A percentile compares a stretch with the other conserved stretches of the same genome.
phyloP scores from a whole-genome alignment of 192 early-diverging fungal genomes.

The Cladochytrium replicatum region DNA sequence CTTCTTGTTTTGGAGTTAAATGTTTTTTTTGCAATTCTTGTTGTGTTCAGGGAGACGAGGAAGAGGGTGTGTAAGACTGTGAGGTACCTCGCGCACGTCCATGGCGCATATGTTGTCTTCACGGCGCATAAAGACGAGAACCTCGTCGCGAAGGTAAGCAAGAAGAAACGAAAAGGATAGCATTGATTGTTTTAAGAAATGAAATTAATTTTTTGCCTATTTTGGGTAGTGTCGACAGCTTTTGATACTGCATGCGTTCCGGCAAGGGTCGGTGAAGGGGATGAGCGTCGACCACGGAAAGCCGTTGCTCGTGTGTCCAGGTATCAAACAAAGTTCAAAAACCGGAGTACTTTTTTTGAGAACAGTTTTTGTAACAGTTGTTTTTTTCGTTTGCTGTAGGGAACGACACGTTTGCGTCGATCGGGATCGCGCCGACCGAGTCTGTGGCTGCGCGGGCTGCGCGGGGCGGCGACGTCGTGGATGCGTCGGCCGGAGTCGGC shows the following conservation, averaged over 20 bases:
- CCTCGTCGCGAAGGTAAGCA: constrained; percentile 16
- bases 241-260: constrained; percentile 34
- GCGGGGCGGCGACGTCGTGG: too few relatives aligned
- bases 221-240: constrained; percentile 9
- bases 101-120: constrained; percentile 38
- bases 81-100: constrained; percentile 34
- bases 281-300: constrained; percentile 31
- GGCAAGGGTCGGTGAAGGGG: constrained; percentile 13
- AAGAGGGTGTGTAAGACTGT: constrained; percentile 33
- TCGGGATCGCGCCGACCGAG: constrained; percentile 33
- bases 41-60: constrained; percentile 21
- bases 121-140: constrained; percentile 30
- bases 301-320: constrained; percentile 33
- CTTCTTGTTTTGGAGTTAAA: neutral
- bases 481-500: constrained; percentile 11
- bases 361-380: constrained; percentile 6
- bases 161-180: neutral
- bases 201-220: too few relatives aligned
- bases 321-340: too few relatives aligned
- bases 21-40: neutral
- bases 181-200: constrained; percentile 3
- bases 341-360: neutral
- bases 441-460: too few relatives aligned
- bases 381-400: constrained; percentile 11
- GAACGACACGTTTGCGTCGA: constrained; percentile 34